These are phyloP conservation scores for Monocercomonoides exilis DNA, from an alignment of 78 protist genomes.

Conservation along the genomic window DNA sequence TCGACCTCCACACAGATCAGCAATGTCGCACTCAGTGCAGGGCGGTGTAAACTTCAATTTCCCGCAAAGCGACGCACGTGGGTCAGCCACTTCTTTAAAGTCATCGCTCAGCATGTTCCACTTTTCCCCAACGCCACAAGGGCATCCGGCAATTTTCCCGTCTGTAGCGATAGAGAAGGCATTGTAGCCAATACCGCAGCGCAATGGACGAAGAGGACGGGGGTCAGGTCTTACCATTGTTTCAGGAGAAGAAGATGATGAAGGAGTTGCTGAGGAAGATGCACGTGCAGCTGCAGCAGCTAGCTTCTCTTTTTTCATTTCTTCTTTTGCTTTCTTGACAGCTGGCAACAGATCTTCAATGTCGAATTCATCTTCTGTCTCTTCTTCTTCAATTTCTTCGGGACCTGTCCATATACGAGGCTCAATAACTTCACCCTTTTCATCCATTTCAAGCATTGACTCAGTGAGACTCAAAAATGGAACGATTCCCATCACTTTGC, in stretches of 20 bases:
- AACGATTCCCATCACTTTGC: constrained; percentile 1
- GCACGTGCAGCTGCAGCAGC: background rate
- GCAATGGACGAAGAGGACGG: background rate
- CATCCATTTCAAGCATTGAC: background rate
- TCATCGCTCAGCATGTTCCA: background rate
- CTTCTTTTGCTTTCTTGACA: background rate
- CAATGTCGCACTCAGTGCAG: background rate
- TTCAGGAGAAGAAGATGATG: background rate
- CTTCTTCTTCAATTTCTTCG: too few species aligned
- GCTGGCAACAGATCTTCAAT: background rate
- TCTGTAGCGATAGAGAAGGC: constrained; percentile 6
- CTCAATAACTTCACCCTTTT: background rate
- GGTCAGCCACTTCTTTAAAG: background rate
- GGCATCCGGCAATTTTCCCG: background rate
- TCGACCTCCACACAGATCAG: background rate
- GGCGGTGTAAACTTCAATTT: background rate
- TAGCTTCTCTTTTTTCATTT: background rate
- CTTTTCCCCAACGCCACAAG: background rate
- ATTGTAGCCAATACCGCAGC: background rate
- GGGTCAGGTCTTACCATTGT: too few species aligned
- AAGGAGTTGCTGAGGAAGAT: background rate
- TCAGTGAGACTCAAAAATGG: background rate
- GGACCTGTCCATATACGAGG: too few species aligned
- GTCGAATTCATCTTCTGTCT: too few species aligned
- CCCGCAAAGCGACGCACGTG: background rate